A percentile compares a stretch with the other conserved stretches of the same genome.
These are phyloP conservation scores for Ogataea allantospora DNA, from an alignment of 805 yeast genomes.

Conservation along the genomic window DNA sequence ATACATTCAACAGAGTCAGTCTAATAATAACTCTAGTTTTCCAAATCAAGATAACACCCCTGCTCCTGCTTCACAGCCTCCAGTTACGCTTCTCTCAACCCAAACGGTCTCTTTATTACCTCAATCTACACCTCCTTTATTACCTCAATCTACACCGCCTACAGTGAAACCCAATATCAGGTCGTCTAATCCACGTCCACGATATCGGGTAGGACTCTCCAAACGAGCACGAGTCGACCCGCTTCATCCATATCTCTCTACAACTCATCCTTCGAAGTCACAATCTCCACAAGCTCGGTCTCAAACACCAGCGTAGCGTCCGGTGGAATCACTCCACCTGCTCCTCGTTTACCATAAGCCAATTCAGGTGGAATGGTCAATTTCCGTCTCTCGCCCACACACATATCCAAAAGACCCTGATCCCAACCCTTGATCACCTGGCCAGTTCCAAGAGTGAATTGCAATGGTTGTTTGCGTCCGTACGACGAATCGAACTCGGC, in stretches of 20 bases:
- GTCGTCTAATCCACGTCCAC: conserved; percentile 6
- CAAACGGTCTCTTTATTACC: too few relatives aligned
- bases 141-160: conserved; percentile 4
- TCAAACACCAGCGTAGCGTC: conserved; percentile 67
- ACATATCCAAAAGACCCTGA: conserved; percentile 76
- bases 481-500: conserved; percentile 73
- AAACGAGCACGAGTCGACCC: conserved; percentile 19
- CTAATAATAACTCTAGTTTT: background rate
- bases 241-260: conserved; percentile 20
- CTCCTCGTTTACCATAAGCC: conserved; percentile 76
- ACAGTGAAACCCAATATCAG: conserved; percentile 1
- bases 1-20: background rate
- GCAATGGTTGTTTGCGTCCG: conserved; percentile 61
- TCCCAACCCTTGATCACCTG: conserved; percentile 92
- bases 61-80: too few relatives aligned
- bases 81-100: too few relatives aligned
- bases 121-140: background rate
- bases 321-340: conserved; percentile 70
- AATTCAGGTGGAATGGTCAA: conserved; percentile 74
- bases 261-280: conserved; percentile 25
- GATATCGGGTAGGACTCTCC: conserved; percentile 21
- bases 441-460: conserved; percentile 72
- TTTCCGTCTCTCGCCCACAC: conserved; percentile 83
- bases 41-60: too few relatives aligned
- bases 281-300: conserved; percentile 60